A percentile compares a stretch with the other conserved stretches of the same genome.
Evolutionary conservation across 2,329 filamentous ascomycete species (phyloP).

Genomic region (Coniochaeta ligniaria): DNA sequence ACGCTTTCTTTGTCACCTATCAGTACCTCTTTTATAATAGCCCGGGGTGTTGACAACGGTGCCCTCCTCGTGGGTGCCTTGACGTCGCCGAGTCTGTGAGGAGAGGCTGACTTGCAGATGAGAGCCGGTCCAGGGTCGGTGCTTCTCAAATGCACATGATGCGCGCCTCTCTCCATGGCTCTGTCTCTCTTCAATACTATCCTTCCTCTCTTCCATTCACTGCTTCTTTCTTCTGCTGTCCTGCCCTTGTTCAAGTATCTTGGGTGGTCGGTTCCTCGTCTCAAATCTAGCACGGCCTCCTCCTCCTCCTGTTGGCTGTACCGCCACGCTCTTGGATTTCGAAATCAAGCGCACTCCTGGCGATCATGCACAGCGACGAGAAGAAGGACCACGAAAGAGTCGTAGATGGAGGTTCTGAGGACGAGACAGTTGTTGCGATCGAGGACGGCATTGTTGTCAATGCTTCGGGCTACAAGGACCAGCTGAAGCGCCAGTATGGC

Average conservation of each 20-base stretch:
- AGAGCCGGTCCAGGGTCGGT: not conserved
- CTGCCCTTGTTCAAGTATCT: not conserved
- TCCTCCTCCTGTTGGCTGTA: not conserved
- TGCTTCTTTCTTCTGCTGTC: not conserved
- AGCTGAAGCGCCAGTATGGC: slow-evolving; percentile 56
- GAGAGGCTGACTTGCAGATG: not conserved
- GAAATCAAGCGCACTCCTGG: not conserved
- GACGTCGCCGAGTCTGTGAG: not conserved
- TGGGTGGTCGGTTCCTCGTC: not conserved
- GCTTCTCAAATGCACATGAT: not conserved
- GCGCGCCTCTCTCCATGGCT: not conserved
- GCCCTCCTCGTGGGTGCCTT: not conserved
- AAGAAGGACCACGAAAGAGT: slow-evolving; percentile 4
- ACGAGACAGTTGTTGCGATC: slow-evolving; percentile 25
- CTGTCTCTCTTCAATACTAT: not conserved
- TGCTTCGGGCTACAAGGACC: slow-evolving; percentile 56
- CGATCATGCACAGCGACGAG: slow-evolving; percentile 4
- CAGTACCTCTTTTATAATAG: slow-evolving; percentile 2
- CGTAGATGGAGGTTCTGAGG: slow-evolving; percentile 14
- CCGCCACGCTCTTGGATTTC: not conserved
- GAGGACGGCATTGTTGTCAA: slow-evolving; percentile 44
- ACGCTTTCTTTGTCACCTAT: slow-evolving; percentile 1
- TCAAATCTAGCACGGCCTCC: not conserved
- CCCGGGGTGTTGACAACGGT: not conserved
- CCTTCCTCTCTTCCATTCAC: not conserved